These are phyloP conservation scores for Choanephora cucurbitarum DNA, from an alignment of 371 early-diverging fungal species.

Conservation along the genomic window DNA sequence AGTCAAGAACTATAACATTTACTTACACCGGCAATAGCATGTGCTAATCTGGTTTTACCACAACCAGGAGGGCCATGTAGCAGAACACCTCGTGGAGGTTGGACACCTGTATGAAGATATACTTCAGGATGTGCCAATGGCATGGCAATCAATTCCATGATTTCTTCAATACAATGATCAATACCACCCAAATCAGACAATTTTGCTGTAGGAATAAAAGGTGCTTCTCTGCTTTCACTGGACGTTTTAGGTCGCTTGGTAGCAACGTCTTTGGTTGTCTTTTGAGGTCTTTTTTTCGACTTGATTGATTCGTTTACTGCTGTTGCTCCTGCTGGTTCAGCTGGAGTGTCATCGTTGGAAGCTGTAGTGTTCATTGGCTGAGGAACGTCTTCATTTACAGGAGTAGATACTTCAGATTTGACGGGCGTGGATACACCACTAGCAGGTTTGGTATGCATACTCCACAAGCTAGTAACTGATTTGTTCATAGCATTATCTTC, in stretches of 20 bases:
- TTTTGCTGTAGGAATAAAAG: constrained; percentile 64
- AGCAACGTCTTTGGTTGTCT: constrained; percentile 14
- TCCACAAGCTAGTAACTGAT: constrained; percentile 72
- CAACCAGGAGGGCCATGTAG: constrained; percentile 99
- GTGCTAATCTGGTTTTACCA: constrained; percentile 98
- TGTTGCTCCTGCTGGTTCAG: background rate
- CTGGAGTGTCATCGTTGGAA: constrained; percentile 9
- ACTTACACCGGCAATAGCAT: constrained; percentile 95
- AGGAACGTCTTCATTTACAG: constrained; percentile 13
- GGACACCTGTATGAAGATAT: constrained; percentile 93
- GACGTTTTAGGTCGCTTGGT: constrained; percentile 34
- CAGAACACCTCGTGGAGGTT: constrained; percentile 95
- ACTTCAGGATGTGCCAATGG: constrained; percentile 97
- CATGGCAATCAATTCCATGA: constrained; percentile 95
- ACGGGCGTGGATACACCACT: constrained; percentile 61
- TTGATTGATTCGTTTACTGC: constrained; percentile 14
- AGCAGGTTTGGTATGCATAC: constrained; percentile 38
- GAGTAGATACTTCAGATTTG: constrained; percentile 18
- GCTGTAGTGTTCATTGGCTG: background rate
- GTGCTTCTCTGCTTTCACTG: constrained; percentile 38
- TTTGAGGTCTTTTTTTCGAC: constrained; percentile 49
- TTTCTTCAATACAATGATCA: constrained; percentile 86
- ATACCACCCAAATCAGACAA: constrained; percentile 90
- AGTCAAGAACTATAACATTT: background rate
- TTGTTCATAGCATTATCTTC: constrained; percentile 77